A percentile compares a stretch with the other conserved stretches of the same genome.
Evolutionary conservation across 148 eudicot genomes (phyloP).

Genomic region (Rheum nobile): DNA sequence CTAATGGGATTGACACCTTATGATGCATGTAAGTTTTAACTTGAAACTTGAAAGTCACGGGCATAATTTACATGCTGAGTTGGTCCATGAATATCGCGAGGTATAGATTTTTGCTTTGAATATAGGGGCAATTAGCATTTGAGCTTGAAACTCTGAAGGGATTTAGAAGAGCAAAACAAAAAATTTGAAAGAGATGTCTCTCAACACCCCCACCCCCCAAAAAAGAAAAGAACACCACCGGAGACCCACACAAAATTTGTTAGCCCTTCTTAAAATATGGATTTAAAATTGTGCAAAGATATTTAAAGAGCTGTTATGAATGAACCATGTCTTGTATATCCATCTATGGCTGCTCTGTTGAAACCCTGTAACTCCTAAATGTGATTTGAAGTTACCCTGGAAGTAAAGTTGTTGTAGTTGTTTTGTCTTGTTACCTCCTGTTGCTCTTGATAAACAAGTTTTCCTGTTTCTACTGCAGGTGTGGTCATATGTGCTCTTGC

Average conservation of each 20-base stretch:
- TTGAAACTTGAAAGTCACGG: not conserved
- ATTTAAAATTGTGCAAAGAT: no score
- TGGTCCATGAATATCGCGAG: not conserved
- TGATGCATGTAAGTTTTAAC: not conserved
- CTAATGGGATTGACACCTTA: not conserved
- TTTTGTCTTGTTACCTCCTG: not conserved
- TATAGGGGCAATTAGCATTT: not conserved
- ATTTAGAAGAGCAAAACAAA: not conserved
- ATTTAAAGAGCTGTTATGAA: no score
- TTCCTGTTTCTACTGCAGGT: constrained; percentile 33
- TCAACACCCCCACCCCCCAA: no score
- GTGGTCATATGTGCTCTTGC: constrained; percentile 99
- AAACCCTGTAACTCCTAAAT: no score
- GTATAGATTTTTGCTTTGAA: not conserved
- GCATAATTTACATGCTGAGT: not conserved
- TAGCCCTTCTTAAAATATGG: no score
- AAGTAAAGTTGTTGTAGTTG: not conserved
- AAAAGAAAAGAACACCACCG: no score
- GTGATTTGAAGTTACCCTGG: not conserved
- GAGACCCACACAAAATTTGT: no score
- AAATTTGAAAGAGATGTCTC: not conserved
- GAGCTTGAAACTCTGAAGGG: not conserved
- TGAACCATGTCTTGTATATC: not conserved
- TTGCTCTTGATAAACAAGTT: not conserved
- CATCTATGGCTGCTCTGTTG: not conserved